phyloP scores from a whole-genome alignment of 2,329 filamentous ascomycete species.

The Cucurbitaria berberidis region DNA sequence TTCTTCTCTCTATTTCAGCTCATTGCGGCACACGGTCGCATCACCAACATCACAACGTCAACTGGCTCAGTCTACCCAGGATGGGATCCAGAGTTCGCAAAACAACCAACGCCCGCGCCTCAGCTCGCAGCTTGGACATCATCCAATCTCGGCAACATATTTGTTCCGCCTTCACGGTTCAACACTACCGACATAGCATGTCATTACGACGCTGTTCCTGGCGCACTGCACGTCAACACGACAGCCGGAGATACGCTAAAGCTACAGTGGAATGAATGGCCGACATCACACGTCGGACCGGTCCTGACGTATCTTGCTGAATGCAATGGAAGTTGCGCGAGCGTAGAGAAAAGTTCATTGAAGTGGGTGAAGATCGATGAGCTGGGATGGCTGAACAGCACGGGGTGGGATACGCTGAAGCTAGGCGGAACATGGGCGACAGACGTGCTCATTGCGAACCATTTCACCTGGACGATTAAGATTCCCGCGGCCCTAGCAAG shows the following conservation, averaged over 20 bases:
- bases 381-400: conserved; percentile 33
- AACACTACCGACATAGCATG: conserved; percentile 58
- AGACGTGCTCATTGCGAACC: conserved; percentile 48
- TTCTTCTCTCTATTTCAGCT: conserved; percentile 3
- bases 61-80: conserved; percentile 24
- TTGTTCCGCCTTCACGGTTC: conserved; percentile 28
- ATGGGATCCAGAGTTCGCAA: conserved; percentile 29
- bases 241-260: conserved; percentile 62
- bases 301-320: conserved; percentile 42
- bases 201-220: conserved; percentile 62
- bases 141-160: conserved; percentile 34
- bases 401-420: conserved; percentile 17
- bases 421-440: conserved; percentile 40
- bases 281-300: conserved; percentile 41
- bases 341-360: conserved; percentile 25
- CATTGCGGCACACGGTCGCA: conserved; percentile 30
- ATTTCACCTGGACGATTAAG: conserved; percentile 53
- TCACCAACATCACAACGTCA: conserved; percentile 30
- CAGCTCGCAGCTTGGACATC: conserved; percentile 31
- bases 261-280: conserved; percentile 59
- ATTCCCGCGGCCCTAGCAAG: conserved; percentile 50
- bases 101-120: conserved; percentile 3
- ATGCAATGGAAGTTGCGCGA: conserved; percentile 29
- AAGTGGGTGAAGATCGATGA: conserved; percentile 45
- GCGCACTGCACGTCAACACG: conserved; percentile 57